A percentile compares a stretch with the other conserved stretches of the same genome.
Conservation (phyloP, 495 filamentous ascomycete species). For the Darksidea phi region DNA sequence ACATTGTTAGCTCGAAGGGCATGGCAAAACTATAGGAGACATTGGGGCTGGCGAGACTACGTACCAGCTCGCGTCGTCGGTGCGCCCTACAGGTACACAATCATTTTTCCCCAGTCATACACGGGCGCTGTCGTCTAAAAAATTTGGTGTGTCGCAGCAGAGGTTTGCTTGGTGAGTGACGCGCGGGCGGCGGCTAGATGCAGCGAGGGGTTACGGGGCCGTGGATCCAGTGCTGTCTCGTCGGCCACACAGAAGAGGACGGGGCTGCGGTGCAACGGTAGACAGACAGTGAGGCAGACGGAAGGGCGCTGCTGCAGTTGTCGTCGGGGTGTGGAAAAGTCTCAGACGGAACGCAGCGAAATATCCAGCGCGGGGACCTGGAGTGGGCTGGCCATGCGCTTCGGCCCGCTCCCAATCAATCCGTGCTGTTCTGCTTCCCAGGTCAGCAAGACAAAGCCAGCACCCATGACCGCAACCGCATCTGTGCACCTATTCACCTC, state of each 20-base stretch:
- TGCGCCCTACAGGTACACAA: slow-evolving; percentile 30
- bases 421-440: too few species aligned
- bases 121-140: slow-evolving; percentile 8
- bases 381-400: too few species aligned
- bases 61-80: slow-evolving; percentile 29
- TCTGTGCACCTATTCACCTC: too few species aligned
- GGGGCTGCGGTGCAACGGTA: slow-evolving; percentile 26
- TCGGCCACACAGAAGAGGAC: slow-evolving; percentile 9
- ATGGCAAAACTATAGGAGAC: slow-evolving; percentile 5
- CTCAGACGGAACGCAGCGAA: too few species aligned
- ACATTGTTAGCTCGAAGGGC: slow-evolving; percentile 22
- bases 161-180: slow-evolving; percentile 19
- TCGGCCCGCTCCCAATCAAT: too few species aligned
- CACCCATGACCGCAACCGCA: too few species aligned
- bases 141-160: slow-evolving; percentile 19
- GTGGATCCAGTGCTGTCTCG: slow-evolving; percentile 2
- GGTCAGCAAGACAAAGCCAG: too few species aligned
- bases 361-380: too few species aligned
- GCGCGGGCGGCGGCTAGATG: slow-evolving; percentile 33
- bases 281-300: slow-evolving; percentile 1
- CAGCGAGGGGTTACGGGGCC: slow-evolving; percentile 24
- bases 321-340: too few species aligned
- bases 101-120: slow-evolving; percentile 22
- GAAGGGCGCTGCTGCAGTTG: background rate
- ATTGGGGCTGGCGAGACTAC: slow-evolving; percentile 31